Evolutionary conservation across 192 early-diverging fungal species (phyloP).

Genomic region (Backusella morwellensis): DNA sequence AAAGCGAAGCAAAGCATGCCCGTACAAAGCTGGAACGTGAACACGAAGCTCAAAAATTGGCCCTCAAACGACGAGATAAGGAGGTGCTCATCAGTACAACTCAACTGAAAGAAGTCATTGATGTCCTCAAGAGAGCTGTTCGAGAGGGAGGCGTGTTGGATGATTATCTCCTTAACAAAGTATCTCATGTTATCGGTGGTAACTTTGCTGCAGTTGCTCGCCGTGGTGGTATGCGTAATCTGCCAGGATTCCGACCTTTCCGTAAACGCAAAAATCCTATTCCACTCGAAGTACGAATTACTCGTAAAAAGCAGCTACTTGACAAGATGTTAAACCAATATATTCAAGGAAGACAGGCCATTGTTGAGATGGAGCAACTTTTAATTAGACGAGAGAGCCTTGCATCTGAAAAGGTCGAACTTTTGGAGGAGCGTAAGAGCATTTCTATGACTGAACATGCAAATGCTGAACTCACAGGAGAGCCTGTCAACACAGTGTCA

Average conservation of each 20-base stretch:
- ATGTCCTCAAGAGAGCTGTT: slow-evolving; percentile 49
- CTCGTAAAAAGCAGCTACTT: slow-evolving; percentile 54
- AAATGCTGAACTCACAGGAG: slow-evolving; percentile 20
- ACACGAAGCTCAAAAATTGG: slow-evolving; percentile 52
- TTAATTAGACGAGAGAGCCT: slow-evolving; percentile 47
- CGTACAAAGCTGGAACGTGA: slow-evolving; percentile 54
- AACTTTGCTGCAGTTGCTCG: slow-evolving; percentile 35
- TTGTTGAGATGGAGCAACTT: slow-evolving; percentile 51
- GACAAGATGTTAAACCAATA: slow-evolving; percentile 54
- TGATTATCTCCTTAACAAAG: slow-evolving; percentile 26
- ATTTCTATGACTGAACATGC: slow-evolving; percentile 47
- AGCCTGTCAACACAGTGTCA: slow-evolving; percentile 23
- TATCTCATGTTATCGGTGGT: slow-evolving; percentile 35
- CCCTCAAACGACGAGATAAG: slow-evolving; percentile 58
- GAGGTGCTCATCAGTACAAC: slow-evolving; percentile 44
- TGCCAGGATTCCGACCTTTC: neutral
- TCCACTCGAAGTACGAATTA: slow-evolving; percentile 32
- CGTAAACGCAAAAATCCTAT: slow-evolving; percentile 26
- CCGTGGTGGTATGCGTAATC: slow-evolving; percentile 16
- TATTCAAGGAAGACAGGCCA: slow-evolving; percentile 51
- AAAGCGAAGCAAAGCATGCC: slow-evolving; percentile 47
- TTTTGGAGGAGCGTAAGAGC: slow-evolving; percentile 49
- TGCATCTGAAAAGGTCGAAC: slow-evolving; percentile 48
- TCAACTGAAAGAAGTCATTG: slow-evolving; percentile 48
- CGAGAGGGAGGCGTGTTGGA: slow-evolving; percentile 37